Evolutionary conservation across 768 basidiomycete species (phyloP), one percentile per base, ranked within the genome.

Genomic region (Lactifluus piperatus): DNA sequence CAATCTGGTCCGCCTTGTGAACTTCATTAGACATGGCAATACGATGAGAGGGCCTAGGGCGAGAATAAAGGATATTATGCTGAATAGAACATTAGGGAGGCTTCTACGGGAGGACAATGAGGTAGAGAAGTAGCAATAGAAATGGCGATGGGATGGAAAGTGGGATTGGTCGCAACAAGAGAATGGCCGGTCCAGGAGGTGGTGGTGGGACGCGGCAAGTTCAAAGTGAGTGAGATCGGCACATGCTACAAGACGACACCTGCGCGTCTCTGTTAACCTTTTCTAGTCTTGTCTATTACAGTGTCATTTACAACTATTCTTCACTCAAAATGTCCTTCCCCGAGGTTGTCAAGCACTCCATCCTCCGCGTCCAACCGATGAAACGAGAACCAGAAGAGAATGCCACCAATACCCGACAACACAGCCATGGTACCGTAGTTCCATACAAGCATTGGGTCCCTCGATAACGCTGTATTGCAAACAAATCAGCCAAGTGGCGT

Each of bases 1-100:
- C 86, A 67, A 92, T 91, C 78, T 90, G 88, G 78, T 92, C 88
- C 65, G 88, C 86, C 77, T 83, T 90, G 69, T 74, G 73, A 59
- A 73, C 74, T 71, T 79, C 78, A 75, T 75, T 77, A 66, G 77
- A 78, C 77, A 78, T 78, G 70, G 77, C 72, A 71, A 69, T 57
- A 45, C 5, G 59, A 51, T 56, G 49, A 44, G 24, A 56, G 43
- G 59, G 59, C 43, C 59, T 45, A 43, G 27, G 54, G 54, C 48
- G 43, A 51, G 59, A 56, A 43, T 56, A 46, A 24, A 55, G 54
- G 50, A 56, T 56, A 56, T 56, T 60, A 60, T 60, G 59, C 59
- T 46, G 59, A 43, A 46, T 54, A 61, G 60, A 61, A 61, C 60
- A 61, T 61, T 56, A 61, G 60, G 50, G 56, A 50, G 36, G 34